Percentiles rank a stretch among this genome's conserved stretches.
phyloP scores from a whole-genome alignment of 805 yeast genomes.

The Metschnikowia drakensbergensis region DNA sequence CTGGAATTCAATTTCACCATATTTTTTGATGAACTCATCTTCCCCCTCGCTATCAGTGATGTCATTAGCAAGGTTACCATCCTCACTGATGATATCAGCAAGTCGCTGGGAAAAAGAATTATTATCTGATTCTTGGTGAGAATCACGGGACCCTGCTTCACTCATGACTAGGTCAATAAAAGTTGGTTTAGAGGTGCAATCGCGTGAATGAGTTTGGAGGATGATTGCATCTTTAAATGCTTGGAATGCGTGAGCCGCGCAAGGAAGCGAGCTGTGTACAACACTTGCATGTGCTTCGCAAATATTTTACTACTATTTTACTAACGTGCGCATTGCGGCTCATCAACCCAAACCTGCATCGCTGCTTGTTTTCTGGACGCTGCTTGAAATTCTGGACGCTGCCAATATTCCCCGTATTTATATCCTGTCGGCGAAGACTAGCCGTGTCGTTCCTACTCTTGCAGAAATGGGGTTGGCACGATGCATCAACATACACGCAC shows the following conservation, averaged over 20 bases:
- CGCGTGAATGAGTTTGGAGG: not conserved
- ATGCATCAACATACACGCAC: no score
- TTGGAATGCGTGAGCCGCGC: not conserved
- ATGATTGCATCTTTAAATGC: not conserved
- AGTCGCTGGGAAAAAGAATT: not conserved
- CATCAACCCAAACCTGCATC: not conserved
- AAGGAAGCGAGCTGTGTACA: not conserved
- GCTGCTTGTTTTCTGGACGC: no score
- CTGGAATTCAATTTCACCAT: slow-evolving; percentile 46
- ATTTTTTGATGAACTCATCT: slow-evolving; percentile 43
- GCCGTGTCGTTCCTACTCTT: no score
- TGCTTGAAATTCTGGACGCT: no score
- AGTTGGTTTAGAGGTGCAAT: not conserved
- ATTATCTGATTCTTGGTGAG: not conserved
- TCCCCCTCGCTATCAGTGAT: slow-evolving; percentile 25
- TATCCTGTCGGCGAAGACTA: no score
- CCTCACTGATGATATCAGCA: not conserved
- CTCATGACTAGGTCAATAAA: not conserved
- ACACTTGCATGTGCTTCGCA: not conserved
- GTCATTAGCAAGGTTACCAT: not conserved
- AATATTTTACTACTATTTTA: not conserved
- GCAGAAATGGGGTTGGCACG: no score
- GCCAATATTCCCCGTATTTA: no score
- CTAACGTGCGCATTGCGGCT: not conserved
- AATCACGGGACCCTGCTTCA: not conserved